Conservation (phyloP, 805 yeast genomes). For the Cyberlindnera galapagoensis region DNA sequence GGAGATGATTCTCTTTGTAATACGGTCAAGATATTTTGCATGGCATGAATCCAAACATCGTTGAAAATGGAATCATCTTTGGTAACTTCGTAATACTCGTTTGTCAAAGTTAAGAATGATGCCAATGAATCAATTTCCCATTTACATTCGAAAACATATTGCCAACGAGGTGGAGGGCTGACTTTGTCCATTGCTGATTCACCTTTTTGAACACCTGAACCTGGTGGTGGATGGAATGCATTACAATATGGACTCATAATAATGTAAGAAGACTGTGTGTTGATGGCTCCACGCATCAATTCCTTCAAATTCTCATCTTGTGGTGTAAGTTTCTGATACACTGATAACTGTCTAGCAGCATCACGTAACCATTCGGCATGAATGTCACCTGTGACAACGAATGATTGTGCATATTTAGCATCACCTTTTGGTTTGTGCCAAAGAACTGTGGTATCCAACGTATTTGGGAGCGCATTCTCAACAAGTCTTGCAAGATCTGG, state of each 20-base stretch:
- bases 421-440: conserved; percentile 43
- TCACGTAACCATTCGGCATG: conserved; percentile 93
- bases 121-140: conserved; percentile 86
- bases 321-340: conserved; percentile 56
- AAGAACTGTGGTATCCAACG: conserved; percentile 78
- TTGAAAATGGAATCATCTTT: conserved; percentile 40
- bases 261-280: conserved; percentile 67
- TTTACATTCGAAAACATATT: conserved; percentile 77
- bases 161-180: conserved; percentile 64
- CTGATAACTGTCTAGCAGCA: conserved; percentile 75
- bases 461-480: conserved; percentile 82
- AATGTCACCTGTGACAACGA: conserved; percentile 86
- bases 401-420: conserved; percentile 44
- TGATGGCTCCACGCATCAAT: conserved; percentile 71
- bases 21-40: conserved; percentile 42
- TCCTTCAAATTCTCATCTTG: conserved; percentile 43
- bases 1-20: conserved; percentile 56
- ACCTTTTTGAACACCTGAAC: conserved; percentile 36
- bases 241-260: conserved; percentile 72
- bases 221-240: conserved; percentile 81
- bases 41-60: conserved; percentile 52
- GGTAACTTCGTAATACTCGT: conserved; percentile 58
- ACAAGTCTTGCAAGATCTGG: conserved; percentile 67
- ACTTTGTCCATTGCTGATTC: conserved; percentile 57
- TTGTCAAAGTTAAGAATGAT: conserved; percentile 67